These are phyloP conservation scores for Venturia asperata DNA, from an alignment of 2,329 filamentous ascomycete species.

Conservation along the genomic window DNA sequence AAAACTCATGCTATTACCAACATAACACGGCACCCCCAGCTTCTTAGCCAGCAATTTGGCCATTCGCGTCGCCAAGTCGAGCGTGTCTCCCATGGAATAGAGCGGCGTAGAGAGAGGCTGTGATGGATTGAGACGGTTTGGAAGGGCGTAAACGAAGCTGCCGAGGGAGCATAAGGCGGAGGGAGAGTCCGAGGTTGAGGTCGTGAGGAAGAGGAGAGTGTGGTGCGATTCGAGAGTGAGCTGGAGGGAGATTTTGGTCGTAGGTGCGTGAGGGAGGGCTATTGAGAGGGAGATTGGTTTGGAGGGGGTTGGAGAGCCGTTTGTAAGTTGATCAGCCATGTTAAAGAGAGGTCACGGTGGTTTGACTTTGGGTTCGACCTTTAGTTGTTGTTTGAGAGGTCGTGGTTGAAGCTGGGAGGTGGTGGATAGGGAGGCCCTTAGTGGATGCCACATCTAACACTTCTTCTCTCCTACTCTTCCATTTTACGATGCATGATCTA, in stretches of 20 bases:
- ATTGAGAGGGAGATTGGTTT: constrained; percentile 40
- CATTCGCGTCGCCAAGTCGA: constrained; percentile 81
- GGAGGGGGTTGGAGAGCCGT: not conserved
- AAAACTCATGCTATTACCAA: constrained; percentile 80
- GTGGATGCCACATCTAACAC: not conserved
- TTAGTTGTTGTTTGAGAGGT: not conserved
- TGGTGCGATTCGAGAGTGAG: constrained; percentile 48
- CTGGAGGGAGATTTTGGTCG: constrained; percentile 53
- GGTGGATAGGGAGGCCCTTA: not conserved
- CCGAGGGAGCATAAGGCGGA: constrained; percentile 50
- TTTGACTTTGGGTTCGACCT: not conserved
- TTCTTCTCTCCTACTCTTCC: not conserved
- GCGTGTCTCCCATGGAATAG: constrained; percentile 64
- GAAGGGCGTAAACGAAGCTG: constrained; percentile 89
- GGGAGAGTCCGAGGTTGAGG: constrained; percentile 41
- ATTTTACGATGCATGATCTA: not conserved
- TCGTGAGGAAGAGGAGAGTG: constrained; percentile 51
- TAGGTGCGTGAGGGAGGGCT: constrained; percentile 48
- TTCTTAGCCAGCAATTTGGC: constrained; percentile 76
- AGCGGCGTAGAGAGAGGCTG: constrained; percentile 72
- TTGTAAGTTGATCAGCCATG: not conserved
- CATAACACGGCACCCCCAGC: constrained; percentile 70
- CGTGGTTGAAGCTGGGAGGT: not conserved
- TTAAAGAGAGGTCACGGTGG: not conserved
- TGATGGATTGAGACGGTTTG: constrained; percentile 51